phyloP scores from a whole-genome alignment of 2,329 filamentous ascomycete genomes.

The Clarireedia paspali region DNA sequence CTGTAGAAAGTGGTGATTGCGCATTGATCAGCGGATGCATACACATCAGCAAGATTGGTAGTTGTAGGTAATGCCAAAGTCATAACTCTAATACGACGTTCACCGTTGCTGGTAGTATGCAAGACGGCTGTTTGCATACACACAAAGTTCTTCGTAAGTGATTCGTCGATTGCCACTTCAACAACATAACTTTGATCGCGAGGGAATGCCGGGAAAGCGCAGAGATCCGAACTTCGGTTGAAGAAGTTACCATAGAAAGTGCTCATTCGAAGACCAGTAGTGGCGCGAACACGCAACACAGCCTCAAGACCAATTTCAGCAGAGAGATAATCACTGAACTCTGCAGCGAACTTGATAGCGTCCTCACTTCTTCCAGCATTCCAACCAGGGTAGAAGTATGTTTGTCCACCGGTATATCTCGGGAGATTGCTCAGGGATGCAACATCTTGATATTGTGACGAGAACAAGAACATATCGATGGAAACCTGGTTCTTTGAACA shows the following conservation, averaged over 20 bases:
- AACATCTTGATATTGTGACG: slow-evolving; percentile 93
- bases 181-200: slow-evolving; percentile 97
- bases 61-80: slow-evolving; percentile 91
- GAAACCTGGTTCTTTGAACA: slow-evolving; percentile 99
- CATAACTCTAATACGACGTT: slow-evolving; percentile 89
- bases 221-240: slow-evolving; percentile 94
- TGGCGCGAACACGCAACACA: slow-evolving; percentile 89
- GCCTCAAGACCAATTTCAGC: slow-evolving; percentile 94
- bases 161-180: slow-evolving; percentile 96
- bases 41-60: slow-evolving; percentile 80
- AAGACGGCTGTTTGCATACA: slow-evolving; percentile 92
- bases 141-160: slow-evolving; percentile 80
- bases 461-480: slow-evolving; percentile 97
- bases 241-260: slow-evolving; percentile 99
- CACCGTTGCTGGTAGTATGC: slow-evolving; percentile 96
- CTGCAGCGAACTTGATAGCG: slow-evolving; percentile 93
- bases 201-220: slow-evolving; percentile 95
- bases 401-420: slow-evolving; percentile 93
- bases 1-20: slow-evolving; percentile 92
- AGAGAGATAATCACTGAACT: slow-evolving; percentile 96
- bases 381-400: slow-evolving; percentile 96
- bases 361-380: slow-evolving; percentile 90
- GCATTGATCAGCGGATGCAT: slow-evolving; percentile 89
- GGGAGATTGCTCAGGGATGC: slow-evolving; percentile 93
- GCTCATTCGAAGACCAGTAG: slow-evolving; percentile 90